Percentiles rank a stretch among this genome's conserved stretches.
Evolutionary conservation across 2,329 filamentous ascomycete species (phyloP).

Genomic region (Pseudodiploospora longispora): DNA sequence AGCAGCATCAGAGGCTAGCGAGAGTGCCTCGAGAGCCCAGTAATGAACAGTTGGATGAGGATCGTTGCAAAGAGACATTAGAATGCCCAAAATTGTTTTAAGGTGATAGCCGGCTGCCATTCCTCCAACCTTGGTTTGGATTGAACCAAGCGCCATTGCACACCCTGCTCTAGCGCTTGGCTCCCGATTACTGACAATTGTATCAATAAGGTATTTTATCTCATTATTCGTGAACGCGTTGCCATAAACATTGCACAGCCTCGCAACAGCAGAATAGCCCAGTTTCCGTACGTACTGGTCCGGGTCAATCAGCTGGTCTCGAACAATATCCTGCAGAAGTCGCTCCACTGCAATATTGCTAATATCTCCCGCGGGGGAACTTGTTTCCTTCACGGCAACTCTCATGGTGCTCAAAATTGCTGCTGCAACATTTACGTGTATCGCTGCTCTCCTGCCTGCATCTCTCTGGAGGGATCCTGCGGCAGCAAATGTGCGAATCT

Average conservation of each 20-base stretch:
- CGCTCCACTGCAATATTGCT: slow-evolving; percentile 71
- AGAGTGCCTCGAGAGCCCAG: slow-evolving; percentile 86
- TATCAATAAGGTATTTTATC: slow-evolving; percentile 87
- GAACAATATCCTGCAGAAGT: slow-evolving; percentile 66
- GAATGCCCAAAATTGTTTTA: slow-evolving; percentile 91
- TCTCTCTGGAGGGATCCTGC: slow-evolving; percentile 75
- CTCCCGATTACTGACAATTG: slow-evolving; percentile 87
- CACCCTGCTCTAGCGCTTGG: slow-evolving; percentile 90
- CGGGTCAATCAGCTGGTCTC: slow-evolving; percentile 68
- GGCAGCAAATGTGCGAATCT: slow-evolving; percentile 82
- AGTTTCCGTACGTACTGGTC: slow-evolving; percentile 82
- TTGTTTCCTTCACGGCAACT: slow-evolving; percentile 74
- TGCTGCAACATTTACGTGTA: slow-evolving; percentile 81
- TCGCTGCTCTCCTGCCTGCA: slow-evolving; percentile 78
- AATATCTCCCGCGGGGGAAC: slow-evolving; percentile 63
- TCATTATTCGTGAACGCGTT: slow-evolving; percentile 83
- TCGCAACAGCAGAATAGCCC: slow-evolving; percentile 76
- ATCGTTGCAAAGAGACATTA: slow-evolving; percentile 97
- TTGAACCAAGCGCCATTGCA: slow-evolving; percentile 85
- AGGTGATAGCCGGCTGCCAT: slow-evolving; percentile 96
- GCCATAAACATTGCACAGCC: slow-evolving; percentile 76
- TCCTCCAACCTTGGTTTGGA: slow-evolving; percentile 90
- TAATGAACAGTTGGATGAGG: slow-evolving; percentile 93
- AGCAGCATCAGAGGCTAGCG: slow-evolving; percentile 81
- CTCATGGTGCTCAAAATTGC: slow-evolving; percentile 75